These are phyloP conservation scores for Mucuna pruriens DNA, from an alignment of 306 rosid genomes.

Conservation along the genomic window DNA sequence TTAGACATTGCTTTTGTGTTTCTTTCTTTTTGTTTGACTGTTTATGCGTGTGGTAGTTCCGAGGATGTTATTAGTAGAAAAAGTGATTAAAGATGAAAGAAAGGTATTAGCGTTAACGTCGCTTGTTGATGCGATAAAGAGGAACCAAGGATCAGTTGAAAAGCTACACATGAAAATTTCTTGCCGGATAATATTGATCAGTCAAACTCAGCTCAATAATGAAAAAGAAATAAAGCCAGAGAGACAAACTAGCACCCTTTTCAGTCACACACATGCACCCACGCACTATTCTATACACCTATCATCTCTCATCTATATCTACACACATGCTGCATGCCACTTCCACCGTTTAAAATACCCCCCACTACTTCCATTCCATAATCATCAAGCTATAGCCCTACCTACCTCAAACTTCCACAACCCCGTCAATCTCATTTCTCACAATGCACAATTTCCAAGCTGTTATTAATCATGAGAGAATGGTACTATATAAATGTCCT, in stretches of 20 bases:
- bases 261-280: conserved; percentile 48
- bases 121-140: conserved; percentile 62
- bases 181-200: conserved; percentile 61
- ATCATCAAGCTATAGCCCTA: conserved; percentile 35
- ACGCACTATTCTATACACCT: conserved; percentile 24
- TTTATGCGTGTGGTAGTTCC: conserved; percentile 57
- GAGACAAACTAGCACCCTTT: conserved; percentile 67
- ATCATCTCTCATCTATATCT: neutral
- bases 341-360: conserved; percentile 5
- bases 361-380: conserved; percentile 26
- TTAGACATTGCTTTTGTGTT: neutral
- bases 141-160: conserved; percentile 67
- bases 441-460: conserved; percentile 25
- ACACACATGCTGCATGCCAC: conserved; percentile 36
- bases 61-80: conserved; percentile 40
- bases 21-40: conserved; percentile 22
- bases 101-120: conserved; percentile 54
- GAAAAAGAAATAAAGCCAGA: conserved; percentile 50
- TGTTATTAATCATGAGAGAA: neutral
- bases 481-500: neutral
- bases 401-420: conserved; percentile 27
- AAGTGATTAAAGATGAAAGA: conserved; percentile 34
- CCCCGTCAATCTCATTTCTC: conserved; percentile 13
- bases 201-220: conserved; percentile 54
- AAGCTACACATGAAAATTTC: conserved; percentile 61